phyloP scores from a whole-genome alignment of 2,329 filamentous ascomycete species.

The Diplodia seriata region DNA sequence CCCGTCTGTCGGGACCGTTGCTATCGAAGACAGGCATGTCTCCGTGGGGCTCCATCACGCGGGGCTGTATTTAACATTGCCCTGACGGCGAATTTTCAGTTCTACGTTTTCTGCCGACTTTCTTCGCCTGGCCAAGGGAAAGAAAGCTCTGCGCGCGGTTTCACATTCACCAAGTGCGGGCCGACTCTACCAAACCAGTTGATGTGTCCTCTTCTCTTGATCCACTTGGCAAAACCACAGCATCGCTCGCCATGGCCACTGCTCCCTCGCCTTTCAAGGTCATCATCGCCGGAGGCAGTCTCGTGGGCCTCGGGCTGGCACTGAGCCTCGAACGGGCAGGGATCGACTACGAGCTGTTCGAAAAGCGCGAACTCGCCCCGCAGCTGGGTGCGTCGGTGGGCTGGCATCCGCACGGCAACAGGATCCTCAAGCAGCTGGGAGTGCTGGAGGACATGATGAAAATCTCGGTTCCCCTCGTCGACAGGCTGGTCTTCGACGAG shows the following conservation, averaged over 20 bases:
- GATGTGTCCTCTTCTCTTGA: not conserved
- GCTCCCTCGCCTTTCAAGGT: constrained; percentile 10
- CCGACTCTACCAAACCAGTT: not conserved
- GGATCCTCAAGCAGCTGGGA: constrained; percentile 40
- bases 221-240: not conserved
- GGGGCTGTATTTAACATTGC: not conserved
- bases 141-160: not conserved
- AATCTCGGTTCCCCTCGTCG: not conserved
- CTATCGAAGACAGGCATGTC: not conserved
- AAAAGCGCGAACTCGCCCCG: constrained; percentile 37
- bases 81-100: not conserved
- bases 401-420: constrained; percentile 36
- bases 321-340: constrained; percentile 34
- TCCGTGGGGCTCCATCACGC: too few relatives aligned
- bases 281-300: constrained; percentile 30
- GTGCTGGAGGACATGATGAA: constrained; percentile 4
- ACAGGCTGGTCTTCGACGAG: constrained; percentile 4
- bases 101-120: not conserved
- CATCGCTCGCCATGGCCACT: not conserved
- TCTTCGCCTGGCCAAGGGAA: too few relatives aligned
- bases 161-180: not conserved
- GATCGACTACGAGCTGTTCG: constrained; percentile 39
- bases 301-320: constrained; percentile 35
- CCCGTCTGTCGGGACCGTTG: not conserved
- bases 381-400: constrained; percentile 38